phyloP scores from a whole-genome alignment of 108 stramenopile genomes.

The Tribonema minus region DNA sequence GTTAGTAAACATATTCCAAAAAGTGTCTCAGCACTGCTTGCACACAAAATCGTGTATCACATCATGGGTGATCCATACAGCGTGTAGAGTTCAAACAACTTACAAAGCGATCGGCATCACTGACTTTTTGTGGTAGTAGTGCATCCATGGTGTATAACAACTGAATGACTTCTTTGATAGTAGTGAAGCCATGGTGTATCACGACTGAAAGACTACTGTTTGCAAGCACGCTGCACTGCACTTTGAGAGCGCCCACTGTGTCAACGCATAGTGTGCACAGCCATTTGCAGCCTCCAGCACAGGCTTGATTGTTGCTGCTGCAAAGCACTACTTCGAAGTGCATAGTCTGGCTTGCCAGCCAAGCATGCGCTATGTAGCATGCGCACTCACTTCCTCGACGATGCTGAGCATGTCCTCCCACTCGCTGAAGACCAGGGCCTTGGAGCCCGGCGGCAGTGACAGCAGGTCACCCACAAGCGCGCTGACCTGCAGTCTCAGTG shows the following conservation, averaged over 20 bases:
- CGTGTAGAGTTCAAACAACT: neutral
- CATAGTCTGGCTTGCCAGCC: no score
- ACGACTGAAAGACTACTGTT: constrained; percentile 2
- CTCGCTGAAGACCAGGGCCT: constrained; percentile 10
- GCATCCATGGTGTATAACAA: no score
- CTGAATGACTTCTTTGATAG: neutral
- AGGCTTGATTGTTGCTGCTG: no score
- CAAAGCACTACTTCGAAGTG: no score
- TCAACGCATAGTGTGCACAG: no score
- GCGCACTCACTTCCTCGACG: constrained; percentile 53
- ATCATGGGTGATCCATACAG: neutral
- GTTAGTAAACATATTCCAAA: neutral
- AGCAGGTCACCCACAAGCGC: neutral
- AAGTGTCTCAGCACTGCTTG: no score
- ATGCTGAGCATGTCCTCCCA: constrained; percentile 83
- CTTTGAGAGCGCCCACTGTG: no score
- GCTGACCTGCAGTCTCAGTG: no score
- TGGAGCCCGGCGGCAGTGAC: neutral
- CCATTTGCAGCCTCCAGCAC: no score
- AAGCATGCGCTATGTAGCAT: no score
- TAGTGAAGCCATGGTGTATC: neutral
- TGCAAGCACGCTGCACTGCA: constrained; percentile 8
- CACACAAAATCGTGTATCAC: neutral
- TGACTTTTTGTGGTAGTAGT: no score
- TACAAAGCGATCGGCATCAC: neutral